Evolutionary conservation across 2,329 filamentous ascomycete genomes (phyloP), one percentile per base, ranked within the genome.

Genomic region (Trichoderma harzianum): DNA sequence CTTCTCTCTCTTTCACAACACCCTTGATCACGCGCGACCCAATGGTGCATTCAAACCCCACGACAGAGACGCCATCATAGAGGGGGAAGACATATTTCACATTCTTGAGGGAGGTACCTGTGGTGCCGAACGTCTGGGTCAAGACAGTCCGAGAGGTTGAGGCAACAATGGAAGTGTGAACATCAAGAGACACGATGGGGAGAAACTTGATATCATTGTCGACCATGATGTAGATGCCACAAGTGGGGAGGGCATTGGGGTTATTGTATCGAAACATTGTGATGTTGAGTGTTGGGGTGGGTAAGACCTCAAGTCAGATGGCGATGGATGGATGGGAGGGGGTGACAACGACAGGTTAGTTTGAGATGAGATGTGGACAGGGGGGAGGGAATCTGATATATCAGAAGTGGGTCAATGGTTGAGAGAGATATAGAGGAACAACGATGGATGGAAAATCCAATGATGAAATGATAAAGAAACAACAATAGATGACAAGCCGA

Each of bases 1-100:
- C 84, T 12, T 87, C 82, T 69, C 87, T 89, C 75, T 92, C 89
- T 77, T 92, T 90, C 55, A 94, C 91, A 14, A 90, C 79, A 16
- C 92, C 91, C 3, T 83, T 83, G 74, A 93, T 88, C 18, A 88
- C 83, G 24, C 88, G 87, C 36, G 85, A 81, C 39, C 86, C 90
- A 61, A 94, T 84, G 16, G 83, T 87, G 80, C 91, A 93, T 5
- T 84, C 86, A 74, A 94, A 94, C 4, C 83, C 85, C 8, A 91
- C 90, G 0, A 94, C 89, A 7, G 88, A 91, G 18, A 92, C 89
- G 11, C 92, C 91, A 76, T 93, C 90, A 74, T 91, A 92, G 0
- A 94, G 83, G 0, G 92, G 92, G 73, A 94, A 94, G 0, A 86
- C 86, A 78, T 94, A 94, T 16, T 84, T 83, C 18, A 89, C 85